Percentiles rank a stretch among this genome's conserved stretches.
Evolutionary conservation across 139 green algal species (phyloP).

Genomic region (Chlorella sp.): DNA sequence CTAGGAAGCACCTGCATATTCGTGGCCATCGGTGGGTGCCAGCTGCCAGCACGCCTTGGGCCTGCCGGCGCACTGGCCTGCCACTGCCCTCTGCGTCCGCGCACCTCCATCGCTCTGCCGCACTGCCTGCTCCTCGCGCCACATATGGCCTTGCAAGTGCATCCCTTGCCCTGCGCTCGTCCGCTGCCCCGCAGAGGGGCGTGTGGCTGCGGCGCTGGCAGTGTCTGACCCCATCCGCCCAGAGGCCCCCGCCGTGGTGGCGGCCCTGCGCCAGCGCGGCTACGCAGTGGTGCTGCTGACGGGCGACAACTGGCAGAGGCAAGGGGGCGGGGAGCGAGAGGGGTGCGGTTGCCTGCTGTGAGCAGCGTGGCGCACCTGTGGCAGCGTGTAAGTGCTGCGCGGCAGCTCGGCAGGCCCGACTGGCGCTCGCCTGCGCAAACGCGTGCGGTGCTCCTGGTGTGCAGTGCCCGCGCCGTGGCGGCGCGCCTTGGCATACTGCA

Average conservation of each 20-base stretch:
- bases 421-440: background rate
- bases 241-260: constrained; percentile 86
- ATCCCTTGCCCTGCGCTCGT: too few relatives aligned
- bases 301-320: too few relatives aligned
- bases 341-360: background rate
- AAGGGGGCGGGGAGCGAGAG: background rate
- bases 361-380: background rate
- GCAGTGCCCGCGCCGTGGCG: constrained; percentile 67
- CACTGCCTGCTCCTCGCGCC: too few relatives aligned
- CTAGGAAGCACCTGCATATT: too few relatives aligned
- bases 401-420: background rate
- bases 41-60: too few relatives aligned
- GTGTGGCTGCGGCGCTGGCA: constrained; percentile 62
- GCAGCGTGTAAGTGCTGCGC: background rate
- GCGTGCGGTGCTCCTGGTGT: background rate
- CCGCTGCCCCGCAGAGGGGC: too few relatives aligned
- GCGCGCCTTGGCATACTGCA: constrained; percentile 67
- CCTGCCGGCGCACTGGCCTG: too few relatives aligned
- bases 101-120: too few relatives aligned
- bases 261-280: constrained; percentile 49
- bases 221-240: constrained; percentile 89
- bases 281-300: too few relatives aligned
- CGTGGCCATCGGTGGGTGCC: too few relatives aligned
- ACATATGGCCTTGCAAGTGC: too few relatives aligned
- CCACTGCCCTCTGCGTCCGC: too few relatives aligned